A percentile compares a stretch with the other conserved stretches of the same genome.
Evolutionary conservation across 371 early-diverging fungal species (phyloP).

Genomic region (Choanephora cucurbitarum): DNA sequence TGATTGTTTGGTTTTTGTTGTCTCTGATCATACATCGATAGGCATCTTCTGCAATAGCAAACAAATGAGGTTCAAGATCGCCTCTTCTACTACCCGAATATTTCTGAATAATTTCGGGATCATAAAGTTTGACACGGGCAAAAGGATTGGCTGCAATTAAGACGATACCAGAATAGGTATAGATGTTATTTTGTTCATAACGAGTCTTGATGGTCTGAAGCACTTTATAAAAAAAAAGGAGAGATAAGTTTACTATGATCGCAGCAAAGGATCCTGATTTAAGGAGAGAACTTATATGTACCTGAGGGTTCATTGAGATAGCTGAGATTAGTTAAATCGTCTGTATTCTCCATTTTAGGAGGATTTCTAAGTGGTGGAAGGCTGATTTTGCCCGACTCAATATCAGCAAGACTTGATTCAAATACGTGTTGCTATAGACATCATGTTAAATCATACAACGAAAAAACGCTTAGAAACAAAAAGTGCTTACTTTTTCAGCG

Average conservation of each 20-base stretch:
- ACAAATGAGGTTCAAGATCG: slow-evolving; percentile 98
- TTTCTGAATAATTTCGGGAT: slow-evolving; percentile 84
- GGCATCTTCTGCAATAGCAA: slow-evolving; percentile 98
- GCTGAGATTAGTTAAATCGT: slow-evolving; percentile 90
- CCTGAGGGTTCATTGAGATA: slow-evolving; percentile 92
- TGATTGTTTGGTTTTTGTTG: slow-evolving; percentile 94
- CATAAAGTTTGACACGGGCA: slow-evolving; percentile 83
- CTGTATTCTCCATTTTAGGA: slow-evolving; percentile 82
- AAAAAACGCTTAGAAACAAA: not conserved
- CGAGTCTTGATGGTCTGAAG: slow-evolving; percentile 87
- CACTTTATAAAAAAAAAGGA: slow-evolving; percentile 47
- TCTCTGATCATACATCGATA: slow-evolving; percentile 94
- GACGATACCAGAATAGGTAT: slow-evolving; percentile 99
- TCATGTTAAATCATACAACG: not conserved
- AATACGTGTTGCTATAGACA: slow-evolving; percentile 68
- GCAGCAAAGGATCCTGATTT: slow-evolving; percentile 2
- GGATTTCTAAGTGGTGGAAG: slow-evolving; percentile 93
- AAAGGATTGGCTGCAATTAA: slow-evolving; percentile 99
- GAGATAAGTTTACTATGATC: not conserved
- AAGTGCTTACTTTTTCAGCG: slow-evolving; percentile 46
- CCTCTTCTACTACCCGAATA: slow-evolving; percentile 93
- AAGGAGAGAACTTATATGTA: slow-evolving; percentile 35
- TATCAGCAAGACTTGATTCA: slow-evolving; percentile 69
- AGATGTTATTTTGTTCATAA: slow-evolving; percentile 89
- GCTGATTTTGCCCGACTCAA: slow-evolving; percentile 61